Conservation (phyloP, 345 rosid genomes). For the Corchorus capsularis region DNA sequence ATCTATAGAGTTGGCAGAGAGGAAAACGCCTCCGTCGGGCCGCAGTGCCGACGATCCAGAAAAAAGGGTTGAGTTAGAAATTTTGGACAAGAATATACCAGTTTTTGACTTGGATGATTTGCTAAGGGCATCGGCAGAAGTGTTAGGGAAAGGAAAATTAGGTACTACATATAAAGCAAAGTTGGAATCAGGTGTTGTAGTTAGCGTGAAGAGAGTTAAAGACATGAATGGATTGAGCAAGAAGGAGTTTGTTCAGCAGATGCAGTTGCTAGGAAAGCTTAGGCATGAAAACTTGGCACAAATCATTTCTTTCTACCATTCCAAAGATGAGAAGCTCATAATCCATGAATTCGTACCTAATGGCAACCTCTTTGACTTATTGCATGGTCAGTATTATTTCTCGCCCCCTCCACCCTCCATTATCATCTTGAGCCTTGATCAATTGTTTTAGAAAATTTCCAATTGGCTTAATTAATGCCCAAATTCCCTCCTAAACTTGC, state of each 20-base stretch:
- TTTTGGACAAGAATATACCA: constrained; percentile 40
- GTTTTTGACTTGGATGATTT: constrained; percentile 59
- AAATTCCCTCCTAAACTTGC: too few species aligned
- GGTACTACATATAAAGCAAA: constrained; percentile 53
- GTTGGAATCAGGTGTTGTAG: constrained; percentile 45
- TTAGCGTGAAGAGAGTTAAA: constrained; percentile 48
- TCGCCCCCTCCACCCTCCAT: neutral
- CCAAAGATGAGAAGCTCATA: constrained; percentile 57
- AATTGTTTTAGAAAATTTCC: too few species aligned
- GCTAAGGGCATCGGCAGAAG: constrained; percentile 56
- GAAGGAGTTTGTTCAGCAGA: constrained; percentile 52
- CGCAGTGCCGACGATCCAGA: constrained; percentile 40
- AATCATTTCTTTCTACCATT: constrained; percentile 50
- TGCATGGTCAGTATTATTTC: constrained; percentile 48
- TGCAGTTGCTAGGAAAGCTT: constrained; percentile 53
- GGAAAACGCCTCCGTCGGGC: constrained; percentile 17
- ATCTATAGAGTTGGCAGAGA: constrained; percentile 18
- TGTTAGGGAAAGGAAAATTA: constrained; percentile 49
- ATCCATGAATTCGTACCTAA: constrained; percentile 46
- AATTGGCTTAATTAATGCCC: too few species aligned
- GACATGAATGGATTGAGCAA: constrained; percentile 38
- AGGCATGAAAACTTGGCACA: constrained; percentile 49
- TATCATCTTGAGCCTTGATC: neutral
- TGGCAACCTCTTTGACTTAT: constrained; percentile 48
- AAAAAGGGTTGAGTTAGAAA: constrained; percentile 43